Evolutionary conservation across 257 asterid genomes (phyloP).

Genomic region (Jaltomata sinuosa): DNA sequence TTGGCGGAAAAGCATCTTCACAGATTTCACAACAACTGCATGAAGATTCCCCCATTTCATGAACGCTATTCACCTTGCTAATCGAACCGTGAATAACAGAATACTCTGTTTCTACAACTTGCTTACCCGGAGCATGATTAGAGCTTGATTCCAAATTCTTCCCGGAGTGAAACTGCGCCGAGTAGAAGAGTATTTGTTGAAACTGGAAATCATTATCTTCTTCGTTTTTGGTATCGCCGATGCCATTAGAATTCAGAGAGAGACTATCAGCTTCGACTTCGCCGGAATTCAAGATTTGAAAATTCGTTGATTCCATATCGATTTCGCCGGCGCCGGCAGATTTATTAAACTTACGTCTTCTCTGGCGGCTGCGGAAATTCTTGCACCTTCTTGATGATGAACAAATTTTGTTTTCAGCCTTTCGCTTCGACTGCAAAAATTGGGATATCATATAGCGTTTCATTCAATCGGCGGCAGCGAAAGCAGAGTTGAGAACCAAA

Average conservation of each 20-base stretch:
- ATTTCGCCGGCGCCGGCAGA: background rate
- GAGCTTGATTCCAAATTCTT: background rate
- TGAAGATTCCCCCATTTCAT: background rate
- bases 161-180: background rate
- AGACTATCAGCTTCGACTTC: background rate
- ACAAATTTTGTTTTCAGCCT: background rate
- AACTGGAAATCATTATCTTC: background rate
- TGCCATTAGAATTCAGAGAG: background rate
- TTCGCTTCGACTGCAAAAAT: background rate
- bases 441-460: background rate
- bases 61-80: background rate
- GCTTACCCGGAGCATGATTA: background rate
- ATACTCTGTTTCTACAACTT: background rate
- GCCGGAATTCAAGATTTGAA: too few relatives aligned
- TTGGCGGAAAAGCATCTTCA: background rate
- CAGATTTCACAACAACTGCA: background rate
- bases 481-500: background rate
- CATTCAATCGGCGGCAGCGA: background rate
- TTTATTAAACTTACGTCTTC: background rate
- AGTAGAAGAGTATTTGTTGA: background rate
- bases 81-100: background rate
- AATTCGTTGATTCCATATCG: background rate
- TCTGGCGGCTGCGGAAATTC: background rate
- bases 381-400: too few relatives aligned
- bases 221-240: background rate